A percentile compares a stretch with the other conserved stretches of the same genome.
Evolutionary conservation across 2,329 filamentous ascomycete species (phyloP).

Genomic region (Grosmannia huntii): DNA sequence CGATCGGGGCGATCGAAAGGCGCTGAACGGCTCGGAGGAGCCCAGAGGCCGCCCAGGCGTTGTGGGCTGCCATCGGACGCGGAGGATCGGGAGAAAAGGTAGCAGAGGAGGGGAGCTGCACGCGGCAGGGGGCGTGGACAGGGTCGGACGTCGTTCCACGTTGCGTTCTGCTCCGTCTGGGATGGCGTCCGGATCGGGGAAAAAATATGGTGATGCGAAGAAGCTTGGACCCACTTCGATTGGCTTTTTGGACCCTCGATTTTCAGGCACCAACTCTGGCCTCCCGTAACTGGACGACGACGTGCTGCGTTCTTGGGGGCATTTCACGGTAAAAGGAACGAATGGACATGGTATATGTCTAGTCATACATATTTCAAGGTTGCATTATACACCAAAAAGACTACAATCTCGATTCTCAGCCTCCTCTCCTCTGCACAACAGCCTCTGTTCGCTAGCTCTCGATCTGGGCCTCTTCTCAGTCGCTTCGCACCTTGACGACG

Average conservation of each 20-base stretch:
- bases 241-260: neutral
- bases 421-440: too few relatives aligned
- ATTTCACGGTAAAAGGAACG: too few relatives aligned
- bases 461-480: neutral
- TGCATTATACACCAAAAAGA: too few relatives aligned
- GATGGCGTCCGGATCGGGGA: neutral
- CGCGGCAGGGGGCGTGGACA: neutral
- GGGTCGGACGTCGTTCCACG: neutral
- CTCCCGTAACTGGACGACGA: too few relatives aligned
- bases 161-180: neutral
- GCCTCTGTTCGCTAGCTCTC: too few relatives aligned
- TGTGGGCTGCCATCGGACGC: neutral
- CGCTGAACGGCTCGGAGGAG: neutral
- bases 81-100: neutral
- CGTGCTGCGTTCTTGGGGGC: too few relatives aligned
- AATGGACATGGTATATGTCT: too few relatives aligned
- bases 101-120: neutral
- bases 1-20: conserved; percentile 28
- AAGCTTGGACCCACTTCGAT: neutral
- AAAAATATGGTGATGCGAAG: neutral
- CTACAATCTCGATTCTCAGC: too few relatives aligned
- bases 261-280: neutral
- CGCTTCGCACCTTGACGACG: conserved; percentile 3
- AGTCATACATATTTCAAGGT: too few relatives aligned
- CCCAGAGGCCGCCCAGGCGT: neutral